Evolutionary conservation across 2,329 filamentous ascomycete species (phyloP), one percentile per base, ranked within the genome.

Genomic region (Phyllosticta citriasiana): DNA sequence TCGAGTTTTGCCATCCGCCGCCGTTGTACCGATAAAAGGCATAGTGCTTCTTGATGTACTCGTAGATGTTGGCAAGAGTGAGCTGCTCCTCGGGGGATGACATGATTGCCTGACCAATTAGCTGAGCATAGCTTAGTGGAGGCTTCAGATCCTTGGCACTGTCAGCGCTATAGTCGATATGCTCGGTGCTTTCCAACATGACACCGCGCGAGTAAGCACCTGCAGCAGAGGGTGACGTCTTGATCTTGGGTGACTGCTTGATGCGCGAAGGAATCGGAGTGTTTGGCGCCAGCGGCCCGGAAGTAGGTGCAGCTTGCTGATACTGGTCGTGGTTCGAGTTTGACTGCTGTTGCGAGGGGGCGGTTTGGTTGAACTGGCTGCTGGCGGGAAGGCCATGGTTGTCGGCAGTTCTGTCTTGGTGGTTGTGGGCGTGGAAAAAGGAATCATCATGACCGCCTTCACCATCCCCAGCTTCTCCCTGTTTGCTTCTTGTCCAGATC

Each of bases 81-180:
- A 97, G 81, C 73, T 95, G 95, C 72, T 95, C 88, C 63, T 96
- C 91, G 0, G 85, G 80, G 2, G 88, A 92, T 40, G 88, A 89
- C 66, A 97, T 82, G 65, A 99, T 97, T 1, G 94, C 94, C 76
- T 97, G 94, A 0, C 91, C 94, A 65, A 99, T 99, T 79, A 99
- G 85, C 71, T 96, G 91, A 2, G 94, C 92, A 74, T 99, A 99
- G 73, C 93, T 97, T 73, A 89, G 96, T 54, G 92, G 89, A 1
- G 94, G 95, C 73, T 99, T 99, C 70, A 97, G 84, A 65, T 97
- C 91, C 71, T 89, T 89, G 66, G 92, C 90, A 30, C 87, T 84
- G 66, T 97, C 92, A 35, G 87, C 81, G 70, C 90, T 92, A 65
- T 92, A 83, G 73, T 94, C 89, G 59, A 92, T 84, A 64, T 79